Evolutionary conservation across 1,139 yeast species (phyloP).

Genomic region (Taphrina flavorubra): DNA sequence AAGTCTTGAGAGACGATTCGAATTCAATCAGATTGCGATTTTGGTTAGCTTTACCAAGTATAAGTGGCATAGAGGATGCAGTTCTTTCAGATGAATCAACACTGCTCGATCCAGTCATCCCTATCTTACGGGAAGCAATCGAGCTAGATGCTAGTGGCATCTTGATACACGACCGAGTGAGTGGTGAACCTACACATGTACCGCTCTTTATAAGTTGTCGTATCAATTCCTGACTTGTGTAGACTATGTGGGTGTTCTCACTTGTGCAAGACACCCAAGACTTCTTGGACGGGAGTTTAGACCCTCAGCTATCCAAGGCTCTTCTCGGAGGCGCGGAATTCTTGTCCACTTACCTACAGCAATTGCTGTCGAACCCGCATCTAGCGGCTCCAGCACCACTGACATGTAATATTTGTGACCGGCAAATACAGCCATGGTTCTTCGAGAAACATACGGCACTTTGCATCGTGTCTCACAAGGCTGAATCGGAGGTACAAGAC

Average conservation of each 20-base stretch:
- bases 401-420: slow-evolving; percentile 90
- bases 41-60: slow-evolving; percentile 23
- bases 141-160: slow-evolving; percentile 96
- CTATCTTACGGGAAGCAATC: slow-evolving; percentile 45
- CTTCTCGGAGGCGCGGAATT: slow-evolving; percentile 90
- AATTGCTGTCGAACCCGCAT: slow-evolving; percentile 62
- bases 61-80: slow-evolving; percentile 32
- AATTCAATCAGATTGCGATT: slow-evolving; percentile 41
- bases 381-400: slow-evolving; percentile 73
- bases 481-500: slow-evolving; percentile 76
- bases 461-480: slow-evolving; percentile 83
- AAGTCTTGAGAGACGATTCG: slow-evolving; percentile 45
- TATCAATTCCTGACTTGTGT: neutral
- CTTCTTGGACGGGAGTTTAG: slow-evolving; percentile 55
- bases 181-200: slow-evolving; percentile 67
- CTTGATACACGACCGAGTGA: slow-evolving; percentile 70
- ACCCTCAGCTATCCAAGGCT: slow-evolving; percentile 67
- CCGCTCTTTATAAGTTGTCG: slow-evolving; percentile 21
- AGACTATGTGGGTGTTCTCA: slow-evolving; percentile 38
- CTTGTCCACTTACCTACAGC: slow-evolving; percentile 72
- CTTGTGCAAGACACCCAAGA: slow-evolving; percentile 18
- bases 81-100: neutral
- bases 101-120: neutral
- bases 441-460: slow-evolving; percentile 87
- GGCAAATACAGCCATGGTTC: slow-evolving; percentile 95